A percentile compares a stretch with the other conserved stretches of the same genome.
Conservation (phyloP, 192 early-diverging fungal species). For the Allomyces javanicus region DNA sequence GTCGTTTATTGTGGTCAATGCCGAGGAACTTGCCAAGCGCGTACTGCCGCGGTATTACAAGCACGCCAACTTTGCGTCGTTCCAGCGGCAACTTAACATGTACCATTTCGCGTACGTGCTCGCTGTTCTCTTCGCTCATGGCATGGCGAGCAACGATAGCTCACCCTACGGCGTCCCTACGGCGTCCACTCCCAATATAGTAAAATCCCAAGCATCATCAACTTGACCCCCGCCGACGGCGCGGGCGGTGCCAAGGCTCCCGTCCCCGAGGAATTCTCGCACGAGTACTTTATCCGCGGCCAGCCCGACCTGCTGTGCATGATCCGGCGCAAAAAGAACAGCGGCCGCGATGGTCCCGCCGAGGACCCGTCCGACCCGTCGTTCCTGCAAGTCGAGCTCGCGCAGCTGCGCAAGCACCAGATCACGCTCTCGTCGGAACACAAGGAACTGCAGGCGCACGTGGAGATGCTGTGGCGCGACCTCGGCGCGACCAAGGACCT, state of each 20-base stretch:
- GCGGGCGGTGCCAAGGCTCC: no score
- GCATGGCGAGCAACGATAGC: no score
- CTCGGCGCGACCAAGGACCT: conserved; percentile 47
- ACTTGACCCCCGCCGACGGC: no score
- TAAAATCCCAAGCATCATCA: no score
- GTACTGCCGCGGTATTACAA: conserved; percentile 40
- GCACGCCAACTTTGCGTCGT: conserved; percentile 38
- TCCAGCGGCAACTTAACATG: conserved; percentile 42
- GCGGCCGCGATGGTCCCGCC: conserved; percentile 3
- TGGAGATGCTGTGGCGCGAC: conserved; percentile 77
- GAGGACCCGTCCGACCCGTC: not conserved
- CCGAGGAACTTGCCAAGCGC: conserved; percentile 30
- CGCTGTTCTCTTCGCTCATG: no score
- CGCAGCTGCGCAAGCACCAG: conserved; percentile 78
- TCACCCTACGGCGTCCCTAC: no score
- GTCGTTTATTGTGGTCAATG: conserved; percentile 54
- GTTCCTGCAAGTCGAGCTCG: conserved; percentile 43
- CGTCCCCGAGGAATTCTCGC: conserved; percentile 52
- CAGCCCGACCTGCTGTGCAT: conserved; percentile 75
- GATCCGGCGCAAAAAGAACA: conserved; percentile 69
- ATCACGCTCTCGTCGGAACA: conserved; percentile 68
- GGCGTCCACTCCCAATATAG: no score
- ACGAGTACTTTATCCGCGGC: conserved; percentile 71
- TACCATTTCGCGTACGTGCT: conserved; percentile 4
- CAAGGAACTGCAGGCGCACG: conserved; percentile 67